Conservation (phyloP, 257 asterid genomes). For the Haberlea rhodopensis region DNA sequence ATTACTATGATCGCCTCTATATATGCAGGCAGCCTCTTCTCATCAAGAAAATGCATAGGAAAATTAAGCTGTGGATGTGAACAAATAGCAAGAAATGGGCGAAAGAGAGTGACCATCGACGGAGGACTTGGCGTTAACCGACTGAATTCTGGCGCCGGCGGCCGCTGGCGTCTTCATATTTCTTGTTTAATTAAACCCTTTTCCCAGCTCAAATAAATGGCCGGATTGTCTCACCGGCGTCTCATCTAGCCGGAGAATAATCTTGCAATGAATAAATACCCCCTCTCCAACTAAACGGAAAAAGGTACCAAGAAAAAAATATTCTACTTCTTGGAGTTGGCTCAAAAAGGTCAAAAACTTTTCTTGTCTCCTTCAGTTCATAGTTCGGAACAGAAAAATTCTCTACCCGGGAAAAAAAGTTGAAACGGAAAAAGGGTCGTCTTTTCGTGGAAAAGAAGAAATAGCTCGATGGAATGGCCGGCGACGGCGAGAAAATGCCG, state of each 20-base stretch:
- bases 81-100: background rate
- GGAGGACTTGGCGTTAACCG: conserved; percentile 36
- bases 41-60: conserved; percentile 12
- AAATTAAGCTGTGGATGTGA: background rate
- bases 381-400: background rate
- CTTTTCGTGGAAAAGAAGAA: conserved; percentile 3
- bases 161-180: conserved; percentile 57
- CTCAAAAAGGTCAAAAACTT: conserved; percentile 25
- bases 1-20: conserved; percentile 7
- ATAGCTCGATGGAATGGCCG: conserved; percentile 12
- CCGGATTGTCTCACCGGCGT: conserved; percentile 35
- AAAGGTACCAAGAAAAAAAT: conserved; percentile 10
- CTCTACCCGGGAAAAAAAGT: background rate
- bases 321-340: conserved; percentile 23
- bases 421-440: conserved; percentile 12
- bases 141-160: conserved; percentile 55
- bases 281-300: conserved; percentile 3
- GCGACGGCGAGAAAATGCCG: conserved; percentile 38
- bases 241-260: conserved; percentile 39
- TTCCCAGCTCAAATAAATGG: conserved; percentile 25
- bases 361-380: conserved; percentile 15
- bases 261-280: conserved; percentile 4
- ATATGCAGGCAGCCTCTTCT: background rate
- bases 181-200: background rate
- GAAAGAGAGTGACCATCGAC: conserved; percentile 49